These are phyloP conservation scores for Podochytrium sp. DNA, from an alignment of 192 early-diverging fungal genomes.

Conservation along the genomic window DNA sequence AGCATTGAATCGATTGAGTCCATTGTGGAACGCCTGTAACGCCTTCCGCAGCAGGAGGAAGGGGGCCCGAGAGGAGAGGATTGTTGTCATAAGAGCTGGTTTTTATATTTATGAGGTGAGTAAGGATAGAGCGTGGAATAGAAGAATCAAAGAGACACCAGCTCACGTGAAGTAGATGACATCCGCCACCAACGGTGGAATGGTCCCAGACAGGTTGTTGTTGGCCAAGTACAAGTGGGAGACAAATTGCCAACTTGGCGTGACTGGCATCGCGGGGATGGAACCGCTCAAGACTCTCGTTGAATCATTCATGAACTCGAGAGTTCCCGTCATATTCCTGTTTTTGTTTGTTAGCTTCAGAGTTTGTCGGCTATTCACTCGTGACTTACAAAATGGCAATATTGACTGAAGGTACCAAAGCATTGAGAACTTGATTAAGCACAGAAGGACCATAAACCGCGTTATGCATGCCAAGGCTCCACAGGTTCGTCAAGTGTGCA, in stretches of 20 bases:
- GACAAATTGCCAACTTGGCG: not conserved
- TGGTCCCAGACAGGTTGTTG: slow-evolving; percentile 17
- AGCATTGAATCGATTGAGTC: not conserved
- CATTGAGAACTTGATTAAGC: not conserved
- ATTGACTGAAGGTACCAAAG: not conserved
- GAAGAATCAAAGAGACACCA: not conserved
- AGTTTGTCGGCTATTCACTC: not conserved
- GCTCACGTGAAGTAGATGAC: not conserved
- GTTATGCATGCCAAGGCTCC: not conserved
- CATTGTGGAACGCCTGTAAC: not conserved
- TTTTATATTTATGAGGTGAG: not conserved
- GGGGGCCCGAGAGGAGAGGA: slow-evolving; percentile 7
- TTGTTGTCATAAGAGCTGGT: slow-evolving; percentile 1
- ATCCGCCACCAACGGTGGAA: slow-evolving; percentile 20
- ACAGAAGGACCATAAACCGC: slow-evolving; percentile 1
- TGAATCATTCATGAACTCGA: not conserved
- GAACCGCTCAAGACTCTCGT: not conserved
- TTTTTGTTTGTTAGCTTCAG: not conserved
- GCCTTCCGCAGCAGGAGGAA: not conserved
- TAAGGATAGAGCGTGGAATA: too few species aligned
- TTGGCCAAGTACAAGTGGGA: not conserved
- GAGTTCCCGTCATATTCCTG: not conserved
- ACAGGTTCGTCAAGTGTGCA: not conserved
- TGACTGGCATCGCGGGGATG: slow-evolving; percentile 3
- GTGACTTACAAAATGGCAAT: not conserved